Evolutionary conservation across 495 filamentous ascomycete species (phyloP), one percentile per base, ranked within the genome.

Genomic region (Xylaria cubensis): DNA sequence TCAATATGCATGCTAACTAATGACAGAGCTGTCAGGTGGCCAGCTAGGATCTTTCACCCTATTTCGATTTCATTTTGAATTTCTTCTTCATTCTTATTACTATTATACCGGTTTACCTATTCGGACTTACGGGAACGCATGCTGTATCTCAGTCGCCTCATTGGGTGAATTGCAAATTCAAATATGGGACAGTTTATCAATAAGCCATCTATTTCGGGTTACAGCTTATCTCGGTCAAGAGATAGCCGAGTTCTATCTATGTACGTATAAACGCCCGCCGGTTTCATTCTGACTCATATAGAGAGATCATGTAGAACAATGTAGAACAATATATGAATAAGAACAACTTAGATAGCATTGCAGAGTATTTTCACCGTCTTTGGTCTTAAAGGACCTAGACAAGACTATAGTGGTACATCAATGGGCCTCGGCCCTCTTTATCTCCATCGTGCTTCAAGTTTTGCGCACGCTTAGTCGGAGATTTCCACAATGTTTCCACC

Each of bases 341-440:
- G 12, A n/a, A 24, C 21, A 44, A 44, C 36, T 29, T 29, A 42
- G 9, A 41, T n/a, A 44, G 3, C 61, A 29, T 8, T 64, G 21
- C 61, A 12, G 39, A 48, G 13, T 41, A 36, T 63, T 42, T 41
- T 21, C 36, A 42, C 41, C 59, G 39, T 15, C 36, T 36, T 29
- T 17, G 4, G 21, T 44, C 36, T 32, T 64, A 4, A 39, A 64
- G 36, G 36, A 12, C 17, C 61, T 64, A 64, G 39, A 42, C 36
- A 12, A 29, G n/a, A 64, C 39, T 29, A 64, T 6, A 4, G 56
- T 3, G 39, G 34, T 41, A 34, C 44, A 19, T 15, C 9, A 42
- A 44, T 13, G 50, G 65, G 65, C n/a, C 65, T 67, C 50, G 50
- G 34, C 65, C 65, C 50, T 56, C 34, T 55, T 67, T 42, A 56